These are phyloP conservation scores for Keithomyces neogunnii DNA, from an alignment of 2,329 filamentous ascomycete species.

Conservation along the genomic window DNA sequence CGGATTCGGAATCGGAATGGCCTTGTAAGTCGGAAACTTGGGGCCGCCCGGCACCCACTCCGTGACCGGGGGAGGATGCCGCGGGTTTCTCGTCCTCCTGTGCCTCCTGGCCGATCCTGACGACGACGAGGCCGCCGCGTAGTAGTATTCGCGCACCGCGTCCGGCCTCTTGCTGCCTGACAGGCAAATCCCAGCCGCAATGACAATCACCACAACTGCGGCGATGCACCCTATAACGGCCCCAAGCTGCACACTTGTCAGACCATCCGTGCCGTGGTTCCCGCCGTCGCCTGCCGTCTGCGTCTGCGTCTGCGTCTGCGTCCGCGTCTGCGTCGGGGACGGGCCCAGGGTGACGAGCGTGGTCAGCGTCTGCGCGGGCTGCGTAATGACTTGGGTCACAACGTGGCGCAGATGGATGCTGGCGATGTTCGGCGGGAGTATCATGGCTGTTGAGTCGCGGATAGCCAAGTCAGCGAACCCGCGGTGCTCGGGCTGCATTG, in stretches of 20 bases:
- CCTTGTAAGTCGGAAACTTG: constrained; percentile 23
- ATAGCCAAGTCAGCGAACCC: too few species aligned
- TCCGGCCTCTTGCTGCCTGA: constrained; percentile 22
- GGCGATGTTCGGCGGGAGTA: not conserved
- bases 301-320: not conserved
- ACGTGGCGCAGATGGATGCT: not conserved
- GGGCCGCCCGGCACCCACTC: constrained; percentile 21
- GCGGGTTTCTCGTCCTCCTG: not conserved
- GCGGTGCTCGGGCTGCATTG: too few species aligned
- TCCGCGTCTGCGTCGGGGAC: not conserved
- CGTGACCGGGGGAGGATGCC: too few species aligned
- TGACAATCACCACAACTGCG: not conserved
- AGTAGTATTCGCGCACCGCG: constrained; percentile 18
- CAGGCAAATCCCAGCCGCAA: constrained; percentile 1
- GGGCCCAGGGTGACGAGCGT: not conserved
- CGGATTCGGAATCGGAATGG: constrained; percentile 24
- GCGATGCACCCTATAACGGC: not conserved
- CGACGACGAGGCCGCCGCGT: not conserved
- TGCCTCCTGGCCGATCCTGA: not conserved
- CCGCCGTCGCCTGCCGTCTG: not conserved
- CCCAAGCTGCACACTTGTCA: not conserved
- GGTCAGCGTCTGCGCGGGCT: too few species aligned
- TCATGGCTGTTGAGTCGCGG: not conserved
- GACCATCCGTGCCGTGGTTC: not conserved
- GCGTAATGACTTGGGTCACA: not conserved